Base-by-base conservation (phyloP, 2,329 filamentous ascomycete species). In the Thermothelomyces thermophilus region DNA sequence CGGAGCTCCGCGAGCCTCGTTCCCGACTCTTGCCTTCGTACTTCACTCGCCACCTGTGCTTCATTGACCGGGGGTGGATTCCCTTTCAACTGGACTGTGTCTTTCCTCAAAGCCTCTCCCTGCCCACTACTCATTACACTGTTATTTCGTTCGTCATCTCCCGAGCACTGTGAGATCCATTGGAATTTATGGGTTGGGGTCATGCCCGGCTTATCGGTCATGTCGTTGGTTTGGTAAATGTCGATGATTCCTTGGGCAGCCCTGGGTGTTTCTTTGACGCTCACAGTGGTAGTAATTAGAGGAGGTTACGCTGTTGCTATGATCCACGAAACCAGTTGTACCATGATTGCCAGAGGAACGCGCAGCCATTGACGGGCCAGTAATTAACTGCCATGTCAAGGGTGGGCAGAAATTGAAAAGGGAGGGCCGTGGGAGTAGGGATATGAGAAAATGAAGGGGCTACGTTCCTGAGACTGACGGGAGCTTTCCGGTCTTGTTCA, bases 251-350 rank as follows among this genome's bases (percentile, higher is more conserved):
- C 46, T 4, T 57, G 53, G n/a, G 53, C 40, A 10, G 33, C 48
- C 28, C 46, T 48, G 46, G 53, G 46, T 3, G 50, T 41, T 22
- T 52, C 51, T 9, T 50, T 9, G 3, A 48, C 50, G 30, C 55
- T 51, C 8, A 28, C 5, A 22, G 7, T 13, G 8, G 36, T 8
- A n/a, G n/a, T n/a, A n/a, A n/a, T n/a, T n/a, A 17, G 33, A 3
- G 10, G 24, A 16, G 19, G 30, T 34, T n/a, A 39, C 7, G 41
- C 34, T n/a, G 33, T 8, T 16, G 40, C 7, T 24, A 36, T 31
- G 45, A 5, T 42, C 33, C 17, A 17, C 20, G 26, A 31, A 41
- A 33, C 22, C 20, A 10, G 35, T 34, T 8, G 20, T 34, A 35
- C 28, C 41, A 34, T 41, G 11, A 16, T 11, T 16, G 22, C 8